A percentile compares a stretch with the other conserved stretches of the same genome.
Conservation (phyloP, 2,329 filamentous ascomycete species). For the Pseudomassariella vexata region DNA sequence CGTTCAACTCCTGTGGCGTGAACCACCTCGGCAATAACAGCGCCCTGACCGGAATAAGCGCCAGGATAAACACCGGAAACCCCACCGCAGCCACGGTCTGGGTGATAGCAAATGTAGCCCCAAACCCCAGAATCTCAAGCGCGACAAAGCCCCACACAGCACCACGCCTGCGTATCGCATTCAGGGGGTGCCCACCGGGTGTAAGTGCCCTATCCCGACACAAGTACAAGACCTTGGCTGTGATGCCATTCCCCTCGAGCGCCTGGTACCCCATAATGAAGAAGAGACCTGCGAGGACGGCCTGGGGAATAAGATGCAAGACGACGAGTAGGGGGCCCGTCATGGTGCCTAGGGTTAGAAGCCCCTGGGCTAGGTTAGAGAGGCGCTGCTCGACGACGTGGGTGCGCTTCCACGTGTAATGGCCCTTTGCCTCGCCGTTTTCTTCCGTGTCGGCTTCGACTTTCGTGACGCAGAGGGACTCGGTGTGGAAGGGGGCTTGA, state of each 20-base stretch:
- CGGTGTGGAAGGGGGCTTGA: slow-evolving; percentile 77
- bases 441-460: slow-evolving; percentile 49
- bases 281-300: slow-evolving; percentile 74
- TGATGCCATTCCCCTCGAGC: slow-evolving; percentile 71
- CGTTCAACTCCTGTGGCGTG: slow-evolving; percentile 50
- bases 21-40: slow-evolving; percentile 59
- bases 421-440: slow-evolving; percentile 48
- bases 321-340: slow-evolving; percentile 67
- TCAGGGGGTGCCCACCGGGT: slow-evolving; percentile 51
- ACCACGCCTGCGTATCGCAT: slow-evolving; percentile 50
- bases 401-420: slow-evolving; percentile 43
- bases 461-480: slow-evolving; percentile 67
- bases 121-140: slow-evolving; percentile 65
- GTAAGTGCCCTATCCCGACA: slow-evolving; percentile 60
- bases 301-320: slow-evolving; percentile 72
- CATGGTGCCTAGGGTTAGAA: slow-evolving; percentile 76
- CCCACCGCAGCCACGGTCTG: slow-evolving; percentile 79
- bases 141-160: slow-evolving; percentile 69
- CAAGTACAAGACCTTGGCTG: slow-evolving; percentile 66
- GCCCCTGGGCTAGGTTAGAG: slow-evolving; percentile 72
- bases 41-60: slow-evolving; percentile 61
- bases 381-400: slow-evolving; percentile 74
- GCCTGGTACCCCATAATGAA: slow-evolving; percentile 82
- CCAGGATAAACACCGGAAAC: slow-evolving; percentile 69
- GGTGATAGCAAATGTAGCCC: slow-evolving; percentile 75